Conservation (phyloP, 1,139 yeast species). For the Wickerhamomyces sp. region DNA sequence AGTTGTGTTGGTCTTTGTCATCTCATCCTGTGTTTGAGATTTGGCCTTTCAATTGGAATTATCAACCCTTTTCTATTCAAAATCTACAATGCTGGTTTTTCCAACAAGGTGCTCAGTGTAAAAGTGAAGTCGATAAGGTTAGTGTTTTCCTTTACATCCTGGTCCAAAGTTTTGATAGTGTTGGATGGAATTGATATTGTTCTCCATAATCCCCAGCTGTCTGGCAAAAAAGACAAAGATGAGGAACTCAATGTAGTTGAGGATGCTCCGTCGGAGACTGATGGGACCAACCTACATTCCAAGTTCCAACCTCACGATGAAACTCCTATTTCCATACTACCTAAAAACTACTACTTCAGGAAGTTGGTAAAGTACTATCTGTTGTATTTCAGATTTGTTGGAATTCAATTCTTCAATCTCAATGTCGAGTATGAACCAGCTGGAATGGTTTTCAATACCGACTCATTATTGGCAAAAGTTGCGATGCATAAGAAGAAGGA, state of each 20-base stretch:
- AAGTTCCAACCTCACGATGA: slow-evolving; percentile 16
- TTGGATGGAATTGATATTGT: slow-evolving; percentile 17
- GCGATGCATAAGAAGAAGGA: slow-evolving; percentile 9
- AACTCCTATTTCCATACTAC: slow-evolving; percentile 22
- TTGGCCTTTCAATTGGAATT: slow-evolving; percentile 24
- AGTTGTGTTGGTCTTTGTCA: slow-evolving; percentile 3
- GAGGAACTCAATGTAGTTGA: neutral
- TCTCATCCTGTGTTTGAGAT: slow-evolving; percentile 7
- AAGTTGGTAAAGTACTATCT: slow-evolving; percentile 15
- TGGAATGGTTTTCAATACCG: slow-evolving; percentile 10
- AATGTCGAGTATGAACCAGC: slow-evolving; percentile 9
- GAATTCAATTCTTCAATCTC: slow-evolving; percentile 13
- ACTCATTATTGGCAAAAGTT: slow-evolving; percentile 10
- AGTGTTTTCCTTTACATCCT: slow-evolving; percentile 11
- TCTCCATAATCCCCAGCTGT: slow-evolving; percentile 2
- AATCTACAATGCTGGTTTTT: slow-evolving; percentile 12
- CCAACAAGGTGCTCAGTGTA: slow-evolving; percentile 6
- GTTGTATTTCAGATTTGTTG: slow-evolving; percentile 21
- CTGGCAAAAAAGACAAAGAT: neutral
- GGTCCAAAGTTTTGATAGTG: slow-evolving; percentile 13
- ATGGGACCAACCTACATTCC: slow-evolving; percentile 6
- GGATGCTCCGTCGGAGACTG: neutral
- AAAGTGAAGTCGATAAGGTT: slow-evolving; percentile 16
- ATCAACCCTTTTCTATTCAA: slow-evolving; percentile 24
- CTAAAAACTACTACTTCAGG: slow-evolving; percentile 14